Percentiles rank a stretch among this genome's conserved stretches.
Conservation (phyloP, 192 early-diverging fungal species). For the Coemansia asiatica region DNA sequence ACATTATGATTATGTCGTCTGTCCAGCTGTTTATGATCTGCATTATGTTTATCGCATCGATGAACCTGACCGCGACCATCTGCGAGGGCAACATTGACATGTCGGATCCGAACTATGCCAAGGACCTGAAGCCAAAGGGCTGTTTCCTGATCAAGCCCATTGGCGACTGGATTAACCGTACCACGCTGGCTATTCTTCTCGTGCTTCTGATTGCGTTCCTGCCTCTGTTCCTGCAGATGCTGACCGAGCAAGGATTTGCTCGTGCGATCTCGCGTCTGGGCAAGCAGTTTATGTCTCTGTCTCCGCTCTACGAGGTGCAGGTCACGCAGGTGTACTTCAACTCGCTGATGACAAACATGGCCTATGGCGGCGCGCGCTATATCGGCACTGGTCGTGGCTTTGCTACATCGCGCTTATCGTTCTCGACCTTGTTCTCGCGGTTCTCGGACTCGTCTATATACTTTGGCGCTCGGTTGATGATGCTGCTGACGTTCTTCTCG, state of each 20-base stretch:
- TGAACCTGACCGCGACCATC: slow-evolving; percentile 61
- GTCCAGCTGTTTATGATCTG: slow-evolving; percentile 80
- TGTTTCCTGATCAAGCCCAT: slow-evolving; percentile 75
- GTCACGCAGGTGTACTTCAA: slow-evolving; percentile 85
- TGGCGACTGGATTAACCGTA: slow-evolving; percentile 80
- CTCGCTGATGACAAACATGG: slow-evolving; percentile 76
- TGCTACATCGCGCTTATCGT: slow-evolving; percentile 74
- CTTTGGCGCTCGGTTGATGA: slow-evolving; percentile 66
- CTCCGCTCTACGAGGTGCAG: slow-evolving; percentile 81
- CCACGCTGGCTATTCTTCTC: slow-evolving; percentile 75
- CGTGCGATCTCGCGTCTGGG: slow-evolving; percentile 68
- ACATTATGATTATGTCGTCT: slow-evolving; percentile 82
- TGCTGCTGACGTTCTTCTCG: slow-evolving; percentile 74
- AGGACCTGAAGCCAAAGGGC: slow-evolving; percentile 47
- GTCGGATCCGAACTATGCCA: slow-evolving; percentile 51
- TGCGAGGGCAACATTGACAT: slow-evolving; percentile 66
- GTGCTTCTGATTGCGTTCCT: slow-evolving; percentile 81
- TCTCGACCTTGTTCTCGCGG: slow-evolving; percentile 71
- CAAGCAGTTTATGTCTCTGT: slow-evolving; percentile 80
- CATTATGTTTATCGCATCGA: slow-evolving; percentile 72
- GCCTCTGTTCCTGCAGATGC: slow-evolving; percentile 80
- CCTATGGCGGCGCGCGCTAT: slow-evolving; percentile 80
- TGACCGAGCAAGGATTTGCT: slow-evolving; percentile 78
- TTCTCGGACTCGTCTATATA: slow-evolving; percentile 77
- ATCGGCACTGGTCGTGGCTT: slow-evolving; percentile 85